Conservation (phyloP, 441 rosid genomes). For the Aquilaria agallochum region DNA sequence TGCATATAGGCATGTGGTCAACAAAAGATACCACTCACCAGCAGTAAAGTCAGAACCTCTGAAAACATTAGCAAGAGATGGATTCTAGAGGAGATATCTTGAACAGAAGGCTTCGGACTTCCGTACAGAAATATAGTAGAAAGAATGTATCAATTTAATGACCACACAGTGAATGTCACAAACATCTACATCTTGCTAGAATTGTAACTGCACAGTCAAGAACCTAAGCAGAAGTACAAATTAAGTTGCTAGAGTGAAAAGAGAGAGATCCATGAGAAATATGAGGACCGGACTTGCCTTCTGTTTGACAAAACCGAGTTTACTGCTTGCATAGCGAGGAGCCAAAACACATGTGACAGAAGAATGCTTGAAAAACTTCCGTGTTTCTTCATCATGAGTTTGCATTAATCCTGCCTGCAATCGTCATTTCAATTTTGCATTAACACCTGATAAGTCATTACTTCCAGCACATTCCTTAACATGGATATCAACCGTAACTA, state of each 20-base stretch:
- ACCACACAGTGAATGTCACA: background rate
- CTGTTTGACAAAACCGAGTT: slow-evolving; percentile 71
- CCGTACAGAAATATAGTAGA: background rate
- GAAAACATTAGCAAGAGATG: too few species aligned
- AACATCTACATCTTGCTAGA: too few species aligned
- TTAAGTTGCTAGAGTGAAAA: background rate
- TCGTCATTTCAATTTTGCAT: too few species aligned
- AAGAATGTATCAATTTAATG: background rate
- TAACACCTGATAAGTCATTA: too few species aligned
- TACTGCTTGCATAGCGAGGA: slow-evolving; percentile 81
- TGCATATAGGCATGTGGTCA: too few species aligned
- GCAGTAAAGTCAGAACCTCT: too few species aligned
- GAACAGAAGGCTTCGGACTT: background rate
- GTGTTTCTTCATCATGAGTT: slow-evolving; percentile 90
- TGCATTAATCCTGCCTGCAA: slow-evolving; percentile 76
- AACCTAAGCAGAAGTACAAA: background rate
- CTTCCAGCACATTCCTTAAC: too few species aligned
- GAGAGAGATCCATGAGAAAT: background rate
- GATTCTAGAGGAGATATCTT: too few species aligned
- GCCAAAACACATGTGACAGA: slow-evolving; percentile 78
- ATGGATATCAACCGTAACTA: too few species aligned
- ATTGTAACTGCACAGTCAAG: too few species aligned
- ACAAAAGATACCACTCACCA: too few species aligned
- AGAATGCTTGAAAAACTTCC: slow-evolving; percentile 80
- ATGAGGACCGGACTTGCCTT: slow-evolving; percentile 40